Evolutionary conservation across 345 rosid species (phyloP).

Genomic region (Raphanus sativus): DNA sequence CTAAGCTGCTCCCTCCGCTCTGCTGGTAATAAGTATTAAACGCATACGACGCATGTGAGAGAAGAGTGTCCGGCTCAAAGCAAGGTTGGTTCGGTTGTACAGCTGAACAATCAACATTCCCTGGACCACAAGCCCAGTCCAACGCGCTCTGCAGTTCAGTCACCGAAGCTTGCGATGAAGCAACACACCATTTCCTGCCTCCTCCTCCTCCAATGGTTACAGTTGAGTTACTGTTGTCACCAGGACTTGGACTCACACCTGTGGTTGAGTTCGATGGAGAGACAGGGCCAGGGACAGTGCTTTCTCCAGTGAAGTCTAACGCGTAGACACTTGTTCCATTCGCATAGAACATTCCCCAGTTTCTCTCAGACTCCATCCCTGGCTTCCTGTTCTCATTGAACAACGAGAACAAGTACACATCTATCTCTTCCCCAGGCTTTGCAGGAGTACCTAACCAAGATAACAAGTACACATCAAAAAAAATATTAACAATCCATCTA

Average conservation of each 20-base stretch:
- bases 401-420: constrained; percentile 84
- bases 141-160: constrained; percentile 64
- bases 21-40: constrained; percentile 89
- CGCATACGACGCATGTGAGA: constrained; percentile 89
- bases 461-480: no score
- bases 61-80: constrained; percentile 79
- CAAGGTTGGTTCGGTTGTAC: constrained; percentile 96
- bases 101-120: constrained; percentile 90
- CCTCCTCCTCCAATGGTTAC: constrained; percentile 30
- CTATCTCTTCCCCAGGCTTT: constrained; percentile 74
- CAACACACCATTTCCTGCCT: constrained; percentile 75
- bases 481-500: no score
- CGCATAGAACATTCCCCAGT: constrained; percentile 89
- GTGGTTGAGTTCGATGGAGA: constrained; percentile 46
- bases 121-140: constrained; percentile 94
- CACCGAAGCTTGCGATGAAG: constrained; percentile 70
- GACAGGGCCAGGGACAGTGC: constrained; percentile 34
- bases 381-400: constrained; percentile 91
- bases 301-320: constrained; percentile 78
- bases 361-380: constrained; percentile 82
- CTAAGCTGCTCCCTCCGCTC: constrained; percentile 72
- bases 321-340: constrained; percentile 72
- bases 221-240: constrained; percentile 20
- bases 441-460: constrained; percentile 64
- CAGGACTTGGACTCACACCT: constrained; percentile 39